Conservation (phyloP, 163 green algal genomes). For the Trebouxia gelatinosa region DNA sequence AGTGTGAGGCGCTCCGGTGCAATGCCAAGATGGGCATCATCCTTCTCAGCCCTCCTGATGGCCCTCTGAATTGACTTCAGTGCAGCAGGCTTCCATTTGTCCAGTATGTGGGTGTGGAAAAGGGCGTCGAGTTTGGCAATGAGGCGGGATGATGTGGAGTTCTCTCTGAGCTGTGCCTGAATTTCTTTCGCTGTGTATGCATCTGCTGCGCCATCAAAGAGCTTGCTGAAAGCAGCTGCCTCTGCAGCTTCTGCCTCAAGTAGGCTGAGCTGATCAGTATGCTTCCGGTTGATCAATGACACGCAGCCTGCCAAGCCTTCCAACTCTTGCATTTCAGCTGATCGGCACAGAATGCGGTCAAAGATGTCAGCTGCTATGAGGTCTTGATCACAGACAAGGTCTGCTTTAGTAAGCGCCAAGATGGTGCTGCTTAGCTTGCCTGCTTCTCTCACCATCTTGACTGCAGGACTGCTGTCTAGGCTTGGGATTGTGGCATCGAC, state of each 20-base stretch:
- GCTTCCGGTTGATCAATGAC: background rate
- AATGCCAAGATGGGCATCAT: background rate
- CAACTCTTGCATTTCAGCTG: background rate
- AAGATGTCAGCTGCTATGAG: constrained; percentile 11
- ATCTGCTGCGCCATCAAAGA: background rate
- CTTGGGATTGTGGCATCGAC: background rate
- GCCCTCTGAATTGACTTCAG: background rate
- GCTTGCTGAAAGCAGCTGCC: background rate
- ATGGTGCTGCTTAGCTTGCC: constrained; percentile 1
- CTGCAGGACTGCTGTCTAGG: background rate
- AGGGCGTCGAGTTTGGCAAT: background rate
- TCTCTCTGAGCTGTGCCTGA: constrained; percentile 1
- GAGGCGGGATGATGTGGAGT: background rate
- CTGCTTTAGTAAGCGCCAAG: constrained; percentile 12
- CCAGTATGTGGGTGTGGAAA: background rate
- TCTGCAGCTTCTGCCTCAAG: background rate
- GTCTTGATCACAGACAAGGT: background rate
- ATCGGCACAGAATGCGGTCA: background rate
- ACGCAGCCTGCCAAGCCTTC: background rate
- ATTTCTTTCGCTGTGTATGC: background rate
- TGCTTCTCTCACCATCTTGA: background rate
- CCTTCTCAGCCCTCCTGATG: background rate
- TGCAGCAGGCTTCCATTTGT: background rate
- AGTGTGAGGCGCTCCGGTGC: background rate
- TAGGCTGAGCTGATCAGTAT: background rate